Evolutionary conservation across 2,329 filamentous ascomycete genomes (phyloP), one percentile per base, ranked within the genome.

Genomic region (Ceratocystis colombiana): DNA sequence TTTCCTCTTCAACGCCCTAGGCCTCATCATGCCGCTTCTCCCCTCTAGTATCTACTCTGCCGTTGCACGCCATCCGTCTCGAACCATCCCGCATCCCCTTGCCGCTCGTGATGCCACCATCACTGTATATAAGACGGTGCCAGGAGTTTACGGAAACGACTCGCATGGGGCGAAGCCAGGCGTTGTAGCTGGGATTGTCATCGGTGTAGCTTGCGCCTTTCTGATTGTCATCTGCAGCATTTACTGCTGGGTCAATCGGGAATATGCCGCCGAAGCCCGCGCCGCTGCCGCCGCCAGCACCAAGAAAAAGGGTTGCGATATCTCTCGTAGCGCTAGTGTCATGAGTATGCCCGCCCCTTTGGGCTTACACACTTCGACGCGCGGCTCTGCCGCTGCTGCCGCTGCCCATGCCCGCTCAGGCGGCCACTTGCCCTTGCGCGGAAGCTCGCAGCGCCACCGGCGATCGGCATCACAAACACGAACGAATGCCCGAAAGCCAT

Each of bases 11-110:
- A 6, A 1, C 15, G n/a, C 12, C 28, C 25, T 8, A 28, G 12
- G 55, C 76, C 79, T 0, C 80, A 82, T 65, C 79, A 82, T 59
- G 55, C 55, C 55, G 17, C 25, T 59, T n/a, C 55, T 59, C 20
- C 55, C 55, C 55, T 33, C 53, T 1, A 10, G 15, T 7, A 17
- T 28, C 53, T 41, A 12, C 37, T 41, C 37, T 41, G 37, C 3
- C 3, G 37, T 28, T 57, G 25, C 53, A 33, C 15, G 22, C 10
- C 53, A 25, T 28, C 53, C 53, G 28, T 57, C 55, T 30, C 55
- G 55, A 67, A 77, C 76, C 48, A 71, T 74, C 37, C 72, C 79
- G 22, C 76, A 76, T 17, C 77, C 73, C 0, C 72, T 75, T 3
- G 55, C 62, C 20, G 65, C 68, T 30, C 69, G 69, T 12, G 65